Evolutionary conservation across 495 filamentous ascomycete species (phyloP).

Genomic region (Penicillium taxi): DNA sequence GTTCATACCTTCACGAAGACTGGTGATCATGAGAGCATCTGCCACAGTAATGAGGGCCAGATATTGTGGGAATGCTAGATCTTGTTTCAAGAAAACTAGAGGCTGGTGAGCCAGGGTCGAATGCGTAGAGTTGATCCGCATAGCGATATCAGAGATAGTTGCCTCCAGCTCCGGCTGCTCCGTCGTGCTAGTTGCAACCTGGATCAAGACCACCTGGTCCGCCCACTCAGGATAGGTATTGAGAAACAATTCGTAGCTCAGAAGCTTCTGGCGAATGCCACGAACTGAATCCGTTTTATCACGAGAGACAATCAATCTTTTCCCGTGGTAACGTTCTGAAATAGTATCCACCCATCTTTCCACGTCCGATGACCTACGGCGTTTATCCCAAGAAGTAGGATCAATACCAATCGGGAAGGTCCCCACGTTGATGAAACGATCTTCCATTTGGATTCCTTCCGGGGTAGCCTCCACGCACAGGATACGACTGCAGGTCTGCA

Average conservation of each 20-base stretch:
- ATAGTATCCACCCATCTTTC: slow-evolving; percentile 70
- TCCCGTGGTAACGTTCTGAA: slow-evolving; percentile 69
- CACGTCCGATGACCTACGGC: slow-evolving; percentile 66
- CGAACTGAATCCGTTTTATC: slow-evolving; percentile 90
- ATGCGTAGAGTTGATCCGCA: slow-evolving; percentile 80
- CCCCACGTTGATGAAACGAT: slow-evolving; percentile 81
- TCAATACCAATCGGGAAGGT: slow-evolving; percentile 67
- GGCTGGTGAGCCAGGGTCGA: slow-evolving; percentile 84
- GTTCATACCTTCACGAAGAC: slow-evolving; percentile 92
- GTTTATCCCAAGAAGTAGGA: slow-evolving; percentile 61
- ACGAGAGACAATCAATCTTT: slow-evolving; percentile 80
- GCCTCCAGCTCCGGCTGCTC: slow-evolving; percentile 80
- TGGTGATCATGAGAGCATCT: slow-evolving; percentile 86
- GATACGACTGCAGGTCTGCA: slow-evolving; percentile 86
- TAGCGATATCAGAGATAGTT: slow-evolving; percentile 84
- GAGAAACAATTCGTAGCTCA: slow-evolving; percentile 88
- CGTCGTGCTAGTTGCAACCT: slow-evolving; percentile 82
- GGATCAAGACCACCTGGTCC: slow-evolving; percentile 80
- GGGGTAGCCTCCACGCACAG: slow-evolving; percentile 78
- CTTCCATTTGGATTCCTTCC: slow-evolving; percentile 82
- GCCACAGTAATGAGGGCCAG: slow-evolving; percentile 81
- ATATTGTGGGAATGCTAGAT: slow-evolving; percentile 83
- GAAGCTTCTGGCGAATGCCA: slow-evolving; percentile 82
- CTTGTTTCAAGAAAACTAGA: slow-evolving; percentile 89
- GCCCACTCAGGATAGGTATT: slow-evolving; percentile 86